Percentiles rank a stretch among this genome's conserved stretches.
phyloP scores from a whole-genome alignment of 129 eudicot genomes.

The Glebionis coronaria region DNA sequence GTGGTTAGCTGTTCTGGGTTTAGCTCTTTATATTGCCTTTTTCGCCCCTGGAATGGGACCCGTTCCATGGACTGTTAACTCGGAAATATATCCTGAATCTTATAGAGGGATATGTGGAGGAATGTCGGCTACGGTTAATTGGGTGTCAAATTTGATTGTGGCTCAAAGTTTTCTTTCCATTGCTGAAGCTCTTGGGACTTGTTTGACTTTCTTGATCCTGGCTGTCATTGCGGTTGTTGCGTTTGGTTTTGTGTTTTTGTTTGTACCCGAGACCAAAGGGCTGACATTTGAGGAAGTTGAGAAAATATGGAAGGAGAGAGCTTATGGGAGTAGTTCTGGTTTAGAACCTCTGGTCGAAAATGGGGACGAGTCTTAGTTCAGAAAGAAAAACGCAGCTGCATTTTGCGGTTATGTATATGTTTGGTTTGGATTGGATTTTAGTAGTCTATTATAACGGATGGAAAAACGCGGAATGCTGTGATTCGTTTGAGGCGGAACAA shows the following conservation, averaged over 20 bases:
- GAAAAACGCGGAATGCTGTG: not conserved
- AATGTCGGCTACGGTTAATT: conserved; percentile 91
- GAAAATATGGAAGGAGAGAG: conserved; percentile 64
- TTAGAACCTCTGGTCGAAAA: not conserved
- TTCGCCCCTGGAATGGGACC: conserved; percentile 91
- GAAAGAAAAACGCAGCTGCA: not conserved
- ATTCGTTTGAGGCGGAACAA: not conserved
- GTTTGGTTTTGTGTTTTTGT: conserved; percentile 48
- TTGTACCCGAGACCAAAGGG: conserved; percentile 90
- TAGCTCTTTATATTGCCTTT: conserved; percentile 53
- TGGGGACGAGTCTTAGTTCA: not conserved
- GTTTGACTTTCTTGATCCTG: conserved; percentile 63
- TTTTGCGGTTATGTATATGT: not conserved
- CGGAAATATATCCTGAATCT: conserved; percentile 64
- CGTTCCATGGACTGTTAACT: conserved; percentile 83
- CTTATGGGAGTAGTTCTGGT: conserved; percentile 29
- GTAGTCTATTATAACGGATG: not conserved
- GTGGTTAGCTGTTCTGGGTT: conserved; percentile 54
- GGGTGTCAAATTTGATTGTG: conserved; percentile 85
- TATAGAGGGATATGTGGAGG: conserved; percentile 81
- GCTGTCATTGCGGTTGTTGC: conserved; percentile 64
- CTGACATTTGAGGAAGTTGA: conserved; percentile 89
- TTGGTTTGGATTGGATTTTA: not conserved
- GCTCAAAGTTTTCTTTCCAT: conserved; percentile 80
- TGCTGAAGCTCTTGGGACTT: conserved; percentile 66